Evolutionary conservation across 2,329 filamentous ascomycete species (phyloP).

Genomic region (Pseudocercospora macadamiae): DNA sequence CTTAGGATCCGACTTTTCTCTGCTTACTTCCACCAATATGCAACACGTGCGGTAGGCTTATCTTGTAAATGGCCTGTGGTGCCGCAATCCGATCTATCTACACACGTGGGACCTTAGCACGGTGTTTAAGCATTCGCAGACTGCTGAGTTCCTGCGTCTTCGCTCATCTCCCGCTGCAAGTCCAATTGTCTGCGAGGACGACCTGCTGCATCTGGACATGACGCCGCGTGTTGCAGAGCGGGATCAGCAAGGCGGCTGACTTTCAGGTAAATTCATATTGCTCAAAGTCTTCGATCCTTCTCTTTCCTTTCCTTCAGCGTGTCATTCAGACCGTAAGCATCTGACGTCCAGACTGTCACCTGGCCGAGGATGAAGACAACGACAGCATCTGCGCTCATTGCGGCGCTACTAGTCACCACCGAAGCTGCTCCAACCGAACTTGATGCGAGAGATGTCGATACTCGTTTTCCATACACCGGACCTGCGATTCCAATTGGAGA

Average conservation of each 20-base stretch:
- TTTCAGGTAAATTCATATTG: neutral
- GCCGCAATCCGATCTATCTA: neutral
- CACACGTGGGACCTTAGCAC: neutral
- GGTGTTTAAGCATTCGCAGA: too few species aligned
- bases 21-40: neutral
- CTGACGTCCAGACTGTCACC: too few species aligned
- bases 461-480: slow-evolving; percentile 48
- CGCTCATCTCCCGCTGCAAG: neutral
- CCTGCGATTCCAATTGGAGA: slow-evolving; percentile 55
- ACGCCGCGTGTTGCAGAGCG: neutral
- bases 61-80: neutral
- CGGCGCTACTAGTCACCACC: slow-evolving; percentile 11
- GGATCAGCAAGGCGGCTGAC: neutral
- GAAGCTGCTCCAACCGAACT: slow-evolving; percentile 11
- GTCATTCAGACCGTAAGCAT: too few species aligned
- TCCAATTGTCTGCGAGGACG: neutral
- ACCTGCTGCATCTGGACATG: neutral
- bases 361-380: slow-evolving; percentile 15
- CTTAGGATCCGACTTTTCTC: neutral
- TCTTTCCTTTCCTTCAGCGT: too few species aligned
- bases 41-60: neutral
- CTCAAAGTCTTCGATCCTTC: neutral
- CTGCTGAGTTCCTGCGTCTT: neutral
- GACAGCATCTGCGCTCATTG: slow-evolving; percentile 11
- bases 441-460: slow-evolving; percentile 42